Conservation (phyloP, 306 rosid species). For the Purshia tridentata region DNA sequence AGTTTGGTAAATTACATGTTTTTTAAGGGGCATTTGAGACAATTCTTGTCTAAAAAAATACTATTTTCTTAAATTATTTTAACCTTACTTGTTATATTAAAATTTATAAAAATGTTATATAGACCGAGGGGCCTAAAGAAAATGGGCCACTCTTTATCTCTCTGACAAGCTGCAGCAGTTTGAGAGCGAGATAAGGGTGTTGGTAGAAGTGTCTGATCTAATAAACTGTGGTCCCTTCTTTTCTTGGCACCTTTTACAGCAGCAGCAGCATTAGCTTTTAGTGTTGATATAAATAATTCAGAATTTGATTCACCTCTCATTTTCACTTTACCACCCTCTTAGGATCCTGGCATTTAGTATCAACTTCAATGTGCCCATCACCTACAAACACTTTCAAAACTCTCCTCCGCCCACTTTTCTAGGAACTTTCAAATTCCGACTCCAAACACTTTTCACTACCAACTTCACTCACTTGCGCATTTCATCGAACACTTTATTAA, state of each 20-base stretch:
- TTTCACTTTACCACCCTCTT: conserved; percentile 31
- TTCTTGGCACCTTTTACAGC: conserved; percentile 10
- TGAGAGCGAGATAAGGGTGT: neutral
- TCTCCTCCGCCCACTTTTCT: neutral
- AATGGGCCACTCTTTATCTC: no score
- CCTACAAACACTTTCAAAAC: conserved; percentile 15
- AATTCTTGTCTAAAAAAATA: no score
- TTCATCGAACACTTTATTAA: no score
- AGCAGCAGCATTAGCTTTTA: conserved; percentile 8
- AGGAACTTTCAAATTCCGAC: conserved; percentile 2
- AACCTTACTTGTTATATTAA: no score
- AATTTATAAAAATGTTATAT: no score
- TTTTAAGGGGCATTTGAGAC: no score
- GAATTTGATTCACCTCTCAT: conserved; percentile 58
- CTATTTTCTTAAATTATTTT: no score
- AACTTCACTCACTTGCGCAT: neutral
- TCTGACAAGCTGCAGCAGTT: conserved; percentile 23
- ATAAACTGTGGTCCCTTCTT: conserved; percentile 42
- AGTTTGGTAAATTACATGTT: no score
- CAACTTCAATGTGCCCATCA: conserved; percentile 32
- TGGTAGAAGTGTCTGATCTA: conserved; percentile 25
- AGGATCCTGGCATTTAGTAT: conserved; percentile 39
- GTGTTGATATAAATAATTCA: conserved; percentile 20
- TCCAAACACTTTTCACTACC: neutral
- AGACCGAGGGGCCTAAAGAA: no score